phyloP scores from a whole-genome alignment of 2,329 filamentous ascomycete species.

The Cladophialophora exuberans region DNA sequence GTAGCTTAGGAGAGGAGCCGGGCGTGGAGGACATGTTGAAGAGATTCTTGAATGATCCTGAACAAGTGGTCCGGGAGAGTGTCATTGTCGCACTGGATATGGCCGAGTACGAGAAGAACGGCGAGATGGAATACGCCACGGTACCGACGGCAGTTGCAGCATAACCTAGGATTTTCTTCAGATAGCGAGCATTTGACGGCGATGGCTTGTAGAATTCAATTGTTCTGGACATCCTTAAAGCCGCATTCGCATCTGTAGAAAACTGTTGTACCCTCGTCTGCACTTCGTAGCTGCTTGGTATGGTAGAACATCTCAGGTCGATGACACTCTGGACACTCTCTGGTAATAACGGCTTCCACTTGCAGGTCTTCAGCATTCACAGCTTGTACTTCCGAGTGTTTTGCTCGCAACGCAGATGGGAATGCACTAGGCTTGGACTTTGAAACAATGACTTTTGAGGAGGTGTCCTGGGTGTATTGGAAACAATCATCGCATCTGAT shows the following conservation, averaged over 20 bases:
- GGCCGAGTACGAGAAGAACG: constrained; percentile 92
- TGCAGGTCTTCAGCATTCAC: constrained; percentile 76
- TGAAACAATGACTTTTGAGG: constrained; percentile 76
- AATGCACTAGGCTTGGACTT: constrained; percentile 88
- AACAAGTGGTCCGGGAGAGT: constrained; percentile 92
- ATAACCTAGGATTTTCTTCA: neutral
- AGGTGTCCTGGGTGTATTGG: constrained; percentile 78
- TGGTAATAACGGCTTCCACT: constrained; percentile 69
- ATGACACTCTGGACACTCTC: constrained; percentile 80
- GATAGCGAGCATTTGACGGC: constrained; percentile 18
- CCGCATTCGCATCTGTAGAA: constrained; percentile 90
- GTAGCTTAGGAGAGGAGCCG: constrained; percentile 88
- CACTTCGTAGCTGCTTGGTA: constrained; percentile 82
- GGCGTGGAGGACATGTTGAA: constrained; percentile 86
- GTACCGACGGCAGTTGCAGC: constrained; percentile 58
- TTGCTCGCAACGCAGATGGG: constrained; percentile 83
- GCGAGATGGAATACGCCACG: constrained; percentile 87
- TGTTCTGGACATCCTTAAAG: constrained; percentile 60
- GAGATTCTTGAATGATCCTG: constrained; percentile 83
- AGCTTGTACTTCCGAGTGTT: constrained; percentile 82
- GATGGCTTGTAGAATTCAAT: constrained; percentile 34
- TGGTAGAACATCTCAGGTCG: constrained; percentile 81
- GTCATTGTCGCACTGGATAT: constrained; percentile 95
- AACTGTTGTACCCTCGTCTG: constrained; percentile 91
- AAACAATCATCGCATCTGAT: constrained; percentile 86